Evolutionary conservation across 2,329 filamentous ascomycete genomes (phyloP), one percentile per base, ranked within the genome.

Genomic region (Penicillium sp.): DNA sequence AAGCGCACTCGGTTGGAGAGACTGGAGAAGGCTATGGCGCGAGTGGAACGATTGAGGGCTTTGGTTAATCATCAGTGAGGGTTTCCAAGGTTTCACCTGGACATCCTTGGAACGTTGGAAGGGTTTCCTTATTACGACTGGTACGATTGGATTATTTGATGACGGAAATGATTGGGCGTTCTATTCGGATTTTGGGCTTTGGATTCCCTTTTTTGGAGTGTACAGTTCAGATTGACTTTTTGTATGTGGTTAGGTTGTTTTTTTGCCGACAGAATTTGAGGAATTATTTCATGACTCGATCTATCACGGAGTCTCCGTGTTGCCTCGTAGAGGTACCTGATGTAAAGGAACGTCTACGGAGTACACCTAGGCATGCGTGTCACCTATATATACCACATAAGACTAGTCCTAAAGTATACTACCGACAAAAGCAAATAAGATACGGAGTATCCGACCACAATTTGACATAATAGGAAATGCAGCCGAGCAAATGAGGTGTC

Each of bases 1-100:
- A 80, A 83, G 69, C 79, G 74, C 71, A 80, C 63, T 70, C 79
- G 71, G 60, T 61, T 87, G 29, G 79, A 83, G 61, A 70, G 77
- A 44, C 66, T 87, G 58, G 84, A 87, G 71, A 79, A 79, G 65
- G 73, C 83, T 10, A 75, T 86, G 64, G 78, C 74, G 64, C 75
- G 83, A 58, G 81, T 85, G 48, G 85, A 86, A 64, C 73, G 83
- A 55, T 79, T 86, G 9, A 79, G 80, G 63, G 78, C 78, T 4
- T 68, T 87, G 70, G 72, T 87, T 50, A 75, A 75, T 40, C 64
- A 60, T 42, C 63, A 60, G 58, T 51, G n/a, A 40, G 20, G 44
- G 29, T 6, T 5, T n/a, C 14, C 18, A 18, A 35, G 7, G 8
- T 26, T 26, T 26, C 24, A 26, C 7, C 7, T 26, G 24, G 24